Evolutionary conservation across 106 monocot genomes (phyloP).

Genomic region (Apostasia shenzhenica): DNA sequence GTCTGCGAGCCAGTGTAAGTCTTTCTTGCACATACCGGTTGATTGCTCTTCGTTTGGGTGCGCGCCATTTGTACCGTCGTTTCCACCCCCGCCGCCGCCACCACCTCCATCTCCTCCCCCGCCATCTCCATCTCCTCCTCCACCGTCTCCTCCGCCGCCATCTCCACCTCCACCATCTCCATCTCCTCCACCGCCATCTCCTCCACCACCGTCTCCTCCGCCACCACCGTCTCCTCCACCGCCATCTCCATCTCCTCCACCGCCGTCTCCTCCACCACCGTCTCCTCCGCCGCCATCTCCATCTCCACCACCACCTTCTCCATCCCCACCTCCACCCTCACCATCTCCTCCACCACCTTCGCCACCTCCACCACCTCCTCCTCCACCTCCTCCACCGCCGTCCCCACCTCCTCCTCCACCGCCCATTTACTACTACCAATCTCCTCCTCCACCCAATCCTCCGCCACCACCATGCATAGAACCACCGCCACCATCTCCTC

Average conservation of each 20-base stretch:
- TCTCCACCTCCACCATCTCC: not conserved
- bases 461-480: constrained; percentile 2
- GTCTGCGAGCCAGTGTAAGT: constrained; percentile 13
- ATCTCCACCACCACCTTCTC: constrained; percentile 3
- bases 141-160: not conserved
- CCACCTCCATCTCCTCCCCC: constrained; percentile 5
- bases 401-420: not conserved
- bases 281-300: not conserved
- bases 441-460: constrained; percentile 12
- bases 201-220: not conserved
- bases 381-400: not conserved
- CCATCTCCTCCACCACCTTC: not conserved
- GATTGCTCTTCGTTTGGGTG: constrained; percentile 21
- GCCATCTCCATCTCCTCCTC: not conserved
- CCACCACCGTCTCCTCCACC: constrained; percentile 3
- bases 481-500: constrained; percentile 16
- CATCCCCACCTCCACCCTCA: not conserved
- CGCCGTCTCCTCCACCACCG: not conserved
- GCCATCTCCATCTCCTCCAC: constrained; percentile 7
- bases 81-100: constrained; percentile 12
- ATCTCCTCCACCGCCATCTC: not conserved
- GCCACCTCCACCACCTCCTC: not conserved
- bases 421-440: not conserved
- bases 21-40: constrained; percentile 13
- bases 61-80: constrained; percentile 22